These are phyloP conservation scores for Acacia concinna DNA, from an alignment of 331 rosid species.

Conservation along the genomic window DNA sequence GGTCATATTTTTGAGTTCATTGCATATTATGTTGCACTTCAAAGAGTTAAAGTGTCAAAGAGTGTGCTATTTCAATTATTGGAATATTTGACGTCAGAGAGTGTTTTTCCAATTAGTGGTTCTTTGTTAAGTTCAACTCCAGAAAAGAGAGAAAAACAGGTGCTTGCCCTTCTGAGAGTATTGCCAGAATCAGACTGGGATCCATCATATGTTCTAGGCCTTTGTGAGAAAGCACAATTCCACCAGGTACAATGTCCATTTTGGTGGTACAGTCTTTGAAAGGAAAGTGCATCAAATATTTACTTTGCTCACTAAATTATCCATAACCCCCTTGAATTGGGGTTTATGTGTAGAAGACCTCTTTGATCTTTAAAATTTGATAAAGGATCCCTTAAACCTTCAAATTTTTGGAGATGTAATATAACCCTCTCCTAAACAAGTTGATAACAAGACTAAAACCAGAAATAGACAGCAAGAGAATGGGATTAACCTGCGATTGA, in stretches of 20 bases:
- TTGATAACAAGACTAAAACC: neutral
- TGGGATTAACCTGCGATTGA: neutral
- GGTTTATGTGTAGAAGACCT: neutral
- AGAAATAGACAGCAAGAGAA: neutral
- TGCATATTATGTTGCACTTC: constrained; percentile 75
- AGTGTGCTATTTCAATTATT: constrained; percentile 65
- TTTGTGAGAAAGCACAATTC: constrained; percentile 76
- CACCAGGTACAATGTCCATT: constrained; percentile 58
- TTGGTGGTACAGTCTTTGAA: constrained; percentile 27
- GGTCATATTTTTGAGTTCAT: constrained; percentile 76
- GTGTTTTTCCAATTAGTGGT: constrained; percentile 42
- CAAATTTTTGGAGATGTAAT: neutral
- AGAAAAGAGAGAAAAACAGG: constrained; percentile 78
- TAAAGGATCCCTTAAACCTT: neutral
- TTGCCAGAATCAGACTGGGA: constrained; percentile 85
- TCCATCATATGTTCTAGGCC: constrained; percentile 62
- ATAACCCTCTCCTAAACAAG: neutral
- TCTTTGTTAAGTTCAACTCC: constrained; percentile 44
- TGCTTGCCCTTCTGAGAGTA: constrained; percentile 79
- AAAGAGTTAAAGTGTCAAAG: constrained; percentile 67
- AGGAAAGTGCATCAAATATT: constrained; percentile 29
- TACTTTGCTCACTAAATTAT: neutral
- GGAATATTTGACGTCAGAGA: constrained; percentile 66
- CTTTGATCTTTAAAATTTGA: neutral
- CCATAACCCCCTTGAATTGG: neutral